A percentile compares a stretch with the other conserved stretches of the same genome.
These are phyloP conservation scores for Aspergillus affinis DNA, from an alignment of 495 filamentous ascomycete species.

Conservation along the genomic window DNA sequence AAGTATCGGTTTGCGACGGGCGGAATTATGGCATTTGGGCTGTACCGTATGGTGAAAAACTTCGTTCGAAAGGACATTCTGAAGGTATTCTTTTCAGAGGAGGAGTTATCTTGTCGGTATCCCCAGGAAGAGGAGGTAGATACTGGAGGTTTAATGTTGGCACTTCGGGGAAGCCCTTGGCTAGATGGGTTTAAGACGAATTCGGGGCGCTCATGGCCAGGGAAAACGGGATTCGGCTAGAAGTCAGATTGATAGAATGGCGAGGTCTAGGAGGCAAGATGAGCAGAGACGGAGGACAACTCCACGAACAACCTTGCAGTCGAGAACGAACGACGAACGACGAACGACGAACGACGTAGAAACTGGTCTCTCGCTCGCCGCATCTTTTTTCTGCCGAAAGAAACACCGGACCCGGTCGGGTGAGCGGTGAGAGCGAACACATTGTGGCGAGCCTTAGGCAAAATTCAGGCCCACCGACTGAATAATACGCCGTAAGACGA, in stretches of 20 bases:
- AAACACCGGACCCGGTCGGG: constrained; percentile 17
- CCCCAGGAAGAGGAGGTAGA: not conserved
- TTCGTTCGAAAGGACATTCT: constrained; percentile 7
- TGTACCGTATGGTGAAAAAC: constrained; percentile 28
- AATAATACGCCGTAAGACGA: constrained; percentile 4
- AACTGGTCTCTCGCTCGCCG: too few species aligned
- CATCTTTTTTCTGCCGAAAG: constrained; percentile 9
- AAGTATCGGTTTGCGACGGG: constrained; percentile 37
- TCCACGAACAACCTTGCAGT: too few species aligned
- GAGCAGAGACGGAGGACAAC: not conserved
- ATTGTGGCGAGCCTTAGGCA: constrained; percentile 32
- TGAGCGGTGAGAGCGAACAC: constrained; percentile 5
- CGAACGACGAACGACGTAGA: too few species aligned
- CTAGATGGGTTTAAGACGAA: not conserved
- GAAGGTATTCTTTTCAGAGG: constrained; percentile 17
- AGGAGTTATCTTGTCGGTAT: not conserved
- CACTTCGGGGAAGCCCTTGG: not conserved
- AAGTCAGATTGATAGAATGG: not conserved
- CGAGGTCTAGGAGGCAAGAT: not conserved
- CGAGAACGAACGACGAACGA: too few species aligned
- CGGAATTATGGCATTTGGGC: constrained; percentile 20
- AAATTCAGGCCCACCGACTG: constrained; percentile 19
- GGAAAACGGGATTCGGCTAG: not conserved
- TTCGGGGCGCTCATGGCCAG: not conserved
- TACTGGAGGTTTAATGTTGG: not conserved